Conservation (phyloP, 2,329 filamentous ascomycete genomes). For the Diaporthe helianthi region DNA sequence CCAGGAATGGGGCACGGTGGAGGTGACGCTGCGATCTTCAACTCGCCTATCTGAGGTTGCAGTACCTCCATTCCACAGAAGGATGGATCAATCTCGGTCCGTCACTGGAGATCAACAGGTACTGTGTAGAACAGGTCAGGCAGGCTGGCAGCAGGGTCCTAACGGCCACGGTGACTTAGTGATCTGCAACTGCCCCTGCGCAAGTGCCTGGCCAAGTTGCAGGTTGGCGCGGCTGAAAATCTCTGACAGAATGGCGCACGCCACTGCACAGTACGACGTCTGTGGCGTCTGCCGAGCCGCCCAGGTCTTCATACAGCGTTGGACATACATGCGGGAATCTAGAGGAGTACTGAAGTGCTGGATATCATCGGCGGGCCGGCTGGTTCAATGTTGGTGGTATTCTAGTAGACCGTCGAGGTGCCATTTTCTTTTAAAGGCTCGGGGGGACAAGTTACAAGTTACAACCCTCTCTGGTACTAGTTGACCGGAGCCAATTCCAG, state of each 20-base stretch:
- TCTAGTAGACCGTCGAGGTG: no score
- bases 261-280: not conserved
- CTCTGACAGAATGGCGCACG: constrained; percentile 18
- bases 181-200: constrained; percentile 21
- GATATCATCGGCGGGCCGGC: no score
- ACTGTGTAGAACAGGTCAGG: no score
- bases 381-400: no score
- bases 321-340: no score
- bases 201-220: constrained; percentile 12
- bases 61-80: constrained; percentile 19
- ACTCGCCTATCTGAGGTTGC: constrained; percentile 23
- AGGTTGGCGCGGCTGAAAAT: not conserved
- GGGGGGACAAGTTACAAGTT: no score
- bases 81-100: constrained; percentile 7
- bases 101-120: not conserved
- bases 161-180: not conserved
- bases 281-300: constrained; percentile 21
- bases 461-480: no score
- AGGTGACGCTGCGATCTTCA: constrained; percentile 20
- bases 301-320: not conserved
- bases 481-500: no score
- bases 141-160: no score
- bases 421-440: no score
- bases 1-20: constrained; percentile 12
- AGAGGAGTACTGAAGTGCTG: no score